Evolutionary conservation across 2,329 filamentous ascomycete species (phyloP), one percentile per base, ranked within the genome.

Genomic region (Achaetomium macrosporum): DNA sequence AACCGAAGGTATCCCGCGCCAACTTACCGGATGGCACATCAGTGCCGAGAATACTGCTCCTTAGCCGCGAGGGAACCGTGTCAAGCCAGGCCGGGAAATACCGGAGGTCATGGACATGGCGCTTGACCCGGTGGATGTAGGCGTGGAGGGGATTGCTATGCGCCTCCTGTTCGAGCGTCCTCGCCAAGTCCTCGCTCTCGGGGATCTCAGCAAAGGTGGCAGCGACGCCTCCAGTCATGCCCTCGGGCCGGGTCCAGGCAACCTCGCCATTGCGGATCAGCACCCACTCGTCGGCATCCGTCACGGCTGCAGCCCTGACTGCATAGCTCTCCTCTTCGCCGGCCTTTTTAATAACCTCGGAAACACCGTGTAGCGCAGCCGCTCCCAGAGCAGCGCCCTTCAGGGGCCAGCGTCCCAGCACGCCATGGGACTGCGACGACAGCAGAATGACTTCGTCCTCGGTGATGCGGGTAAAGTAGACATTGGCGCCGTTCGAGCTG

Each of bases 391-490:
- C 62, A 4, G 67, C 65, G 1, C 71, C 60, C 54, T 81, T 78
- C 25, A 86, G 66, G 2, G 79, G 69, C 89, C 90, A 96, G 50
- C 83, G 81, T 13, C 83, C 87, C 31, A 96, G 75, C 37, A 90
- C 72, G n/a, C 78, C 83, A 60, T 91, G 82, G 1, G 89, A 93
- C 29, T 76, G 76, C 0, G 90, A 95, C 1, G 88, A 89, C 6
- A 88, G 77, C 25, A 96, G 75, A 30, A 79, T 75, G 2, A 90
- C 76, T 64, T 95, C 88, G 9, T 86, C 82, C 33, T 83, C 75
- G 0, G 88, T 90, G 56, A 93, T 76, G 54, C 91, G 83, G 2
- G 88, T 91, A 67, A 97, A 96, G 72, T 90, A 96, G 8, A 96
- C 85, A 63, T 93, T 91, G 17, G 87, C 83, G 54, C 85, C 87